Base-by-base conservation (phyloP, 192 early-diverging fungal genomes). In the Coemansia sp. region DNA sequence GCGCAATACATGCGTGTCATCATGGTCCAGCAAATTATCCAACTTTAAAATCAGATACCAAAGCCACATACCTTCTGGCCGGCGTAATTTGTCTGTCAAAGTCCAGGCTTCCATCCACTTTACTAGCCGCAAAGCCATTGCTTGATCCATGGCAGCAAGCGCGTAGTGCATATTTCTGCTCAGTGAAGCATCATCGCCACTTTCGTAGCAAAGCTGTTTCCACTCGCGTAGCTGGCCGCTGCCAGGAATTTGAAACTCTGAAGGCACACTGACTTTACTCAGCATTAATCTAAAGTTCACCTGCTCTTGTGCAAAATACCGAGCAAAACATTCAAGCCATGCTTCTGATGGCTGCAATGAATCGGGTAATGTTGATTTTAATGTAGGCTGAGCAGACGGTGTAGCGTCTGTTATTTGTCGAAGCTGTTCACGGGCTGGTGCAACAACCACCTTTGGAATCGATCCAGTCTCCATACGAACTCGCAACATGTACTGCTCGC, bases 401-500 rank as follows among this genome's bases (percentile, higher is more conserved):
- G 14, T 19, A 15, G 0, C 3, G 17, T 21, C 24, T 11, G 35
- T 7, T n/a, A 53, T n/a, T 7, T 59, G 50, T 7, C 60, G 57
- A 19, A 57, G 39, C 57, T 67, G 35, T 4, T 64, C 52, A 21
- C 69, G 69, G 38, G 64, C 52, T 8, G 32, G 60, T 4, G 64
- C 71, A 21, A 64, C 53, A 0, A 59, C 59, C 11, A 79, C 56
- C 5, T 41, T 60, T 17, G 77, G 77, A 11, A 63, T 63, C 5
- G 67, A 66, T 23, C 38, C 53, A 2, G 72, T 55, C 37, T 79
- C 77, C 51, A 67, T 51, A 21, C 66, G 53, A 4, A 79, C 77
- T 19, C 77, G 71, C 8, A 79, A 67, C 67, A 79, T 62, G 59
- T 79, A 79, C 50, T 79, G 77, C 57, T 79, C 77, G 23, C 68